Evolutionary conservation across 805 yeast species (phyloP).

Genomic region (Kluyveromyces nonfermentans): DNA sequence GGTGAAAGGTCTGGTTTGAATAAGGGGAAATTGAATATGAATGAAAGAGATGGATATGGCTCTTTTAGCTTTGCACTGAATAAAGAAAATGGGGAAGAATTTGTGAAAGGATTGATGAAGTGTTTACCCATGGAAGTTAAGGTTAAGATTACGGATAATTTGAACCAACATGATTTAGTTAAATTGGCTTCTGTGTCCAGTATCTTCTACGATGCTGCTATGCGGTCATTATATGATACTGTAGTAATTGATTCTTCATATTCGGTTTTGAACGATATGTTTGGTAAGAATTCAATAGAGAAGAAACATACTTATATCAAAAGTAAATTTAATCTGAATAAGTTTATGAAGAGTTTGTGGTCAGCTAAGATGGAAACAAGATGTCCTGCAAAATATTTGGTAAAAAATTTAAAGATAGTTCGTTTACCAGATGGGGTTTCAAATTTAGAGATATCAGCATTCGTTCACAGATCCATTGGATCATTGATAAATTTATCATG

Average conservation of each 20-base stretch:
- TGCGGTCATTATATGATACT: conserved; percentile 29
- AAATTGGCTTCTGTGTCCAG: conserved; percentile 27
- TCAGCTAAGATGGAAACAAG: neutral
- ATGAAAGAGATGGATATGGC: too few relatives aligned
- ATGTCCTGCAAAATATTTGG: conserved; percentile 8
- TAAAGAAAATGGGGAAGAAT: too few relatives aligned
- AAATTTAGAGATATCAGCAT: conserved; percentile 26
- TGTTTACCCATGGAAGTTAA: conserved; percentile 34
- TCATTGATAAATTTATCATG: conserved; percentile 23
- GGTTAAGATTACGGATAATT: conserved; percentile 24
- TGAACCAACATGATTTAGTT: conserved; percentile 34
- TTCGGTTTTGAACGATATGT: conserved; percentile 29
- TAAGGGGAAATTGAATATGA: too few relatives aligned
- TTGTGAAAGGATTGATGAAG: conserved; percentile 1
- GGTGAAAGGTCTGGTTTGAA: too few relatives aligned
- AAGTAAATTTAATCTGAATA: conserved; percentile 33
- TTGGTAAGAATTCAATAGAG: conserved; percentile 25
- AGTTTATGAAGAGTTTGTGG: conserved; percentile 21
- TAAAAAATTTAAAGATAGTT: conserved; percentile 28
- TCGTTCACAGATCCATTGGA: conserved; percentile 19
- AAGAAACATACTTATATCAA: conserved; percentile 26
- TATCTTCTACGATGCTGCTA: conserved; percentile 25
- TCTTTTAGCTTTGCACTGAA: too few relatives aligned
- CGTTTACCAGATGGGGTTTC: conserved; percentile 36
- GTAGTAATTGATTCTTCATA: conserved; percentile 28